Conservation (phyloP, 2,329 filamentous ascomycete species). For the Raffaelea albimanens region DNA sequence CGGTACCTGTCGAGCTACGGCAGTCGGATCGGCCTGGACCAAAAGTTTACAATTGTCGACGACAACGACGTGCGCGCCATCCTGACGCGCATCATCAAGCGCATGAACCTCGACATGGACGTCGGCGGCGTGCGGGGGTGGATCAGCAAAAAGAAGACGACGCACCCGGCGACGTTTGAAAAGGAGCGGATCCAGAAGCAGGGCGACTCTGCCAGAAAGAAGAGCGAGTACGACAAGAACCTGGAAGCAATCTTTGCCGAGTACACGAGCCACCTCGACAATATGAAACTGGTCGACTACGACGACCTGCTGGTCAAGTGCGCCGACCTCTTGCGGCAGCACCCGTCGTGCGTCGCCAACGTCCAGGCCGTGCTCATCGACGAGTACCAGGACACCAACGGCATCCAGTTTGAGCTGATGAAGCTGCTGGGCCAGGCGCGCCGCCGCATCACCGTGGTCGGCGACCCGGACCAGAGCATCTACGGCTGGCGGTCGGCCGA, state of each 20-base stretch:
- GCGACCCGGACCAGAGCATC: conserved; percentile 95
- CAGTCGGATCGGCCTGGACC: conserved; percentile 68
- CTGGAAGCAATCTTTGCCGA: conserved; percentile 60
- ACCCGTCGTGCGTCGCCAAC: conserved; percentile 77
- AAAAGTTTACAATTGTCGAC: conserved; percentile 87
- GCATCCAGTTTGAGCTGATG: conserved; percentile 93
- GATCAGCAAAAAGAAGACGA: conserved; percentile 60
- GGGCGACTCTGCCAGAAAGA: conserved; percentile 10
- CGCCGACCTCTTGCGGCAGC: conserved; percentile 62
- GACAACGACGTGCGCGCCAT: conserved; percentile 71
- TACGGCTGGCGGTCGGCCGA: conserved; percentile 94
- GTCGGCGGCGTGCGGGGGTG: conserved; percentile 60
- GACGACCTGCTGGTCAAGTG: conserved; percentile 85
- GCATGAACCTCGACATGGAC: conserved; percentile 53
- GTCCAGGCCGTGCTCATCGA: conserved; percentile 89
- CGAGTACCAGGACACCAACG: conserved; percentile 96
- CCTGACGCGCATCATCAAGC: conserved; percentile 72
- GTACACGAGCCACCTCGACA: conserved; percentile 67
- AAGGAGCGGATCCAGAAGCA: conserved; percentile 29
- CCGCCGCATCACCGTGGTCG: conserved; percentile 83
- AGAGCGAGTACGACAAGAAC: conserved; percentile 33
- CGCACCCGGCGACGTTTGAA: conserved; percentile 14
- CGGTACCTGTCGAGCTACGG: conserved; percentile 81
- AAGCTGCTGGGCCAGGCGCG: conserved; percentile 66
- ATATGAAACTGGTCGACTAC: conserved; percentile 82